A percentile compares a stretch with the other conserved stretches of the same genome.
Evolutionary conservation across 805 yeast species (phyloP).

Genomic region (Ogataea ganodermae): DNA sequence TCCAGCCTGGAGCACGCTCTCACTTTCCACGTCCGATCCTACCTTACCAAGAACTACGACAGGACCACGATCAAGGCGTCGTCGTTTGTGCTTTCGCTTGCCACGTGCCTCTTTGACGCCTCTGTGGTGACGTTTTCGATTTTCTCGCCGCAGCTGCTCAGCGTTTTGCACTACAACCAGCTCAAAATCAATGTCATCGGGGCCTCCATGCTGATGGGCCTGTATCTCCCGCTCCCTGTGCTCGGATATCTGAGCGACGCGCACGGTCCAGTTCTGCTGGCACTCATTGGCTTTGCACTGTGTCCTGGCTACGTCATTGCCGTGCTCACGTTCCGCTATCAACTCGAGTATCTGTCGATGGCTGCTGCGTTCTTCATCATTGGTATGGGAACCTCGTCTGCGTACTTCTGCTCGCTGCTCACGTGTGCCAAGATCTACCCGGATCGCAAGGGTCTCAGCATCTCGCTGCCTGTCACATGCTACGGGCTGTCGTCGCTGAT

Average conservation of each 20-base stretch:
- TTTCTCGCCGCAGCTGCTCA: constrained; percentile 69
- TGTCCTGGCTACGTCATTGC: constrained; percentile 71
- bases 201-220: constrained; percentile 72
- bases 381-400: constrained; percentile 72
- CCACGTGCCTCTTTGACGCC: constrained; percentile 76
- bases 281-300: constrained; percentile 58
- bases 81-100: constrained; percentile 59
- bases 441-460: constrained; percentile 71
- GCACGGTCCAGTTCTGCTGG: constrained; percentile 78
- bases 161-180: constrained; percentile 60
- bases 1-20: constrained; percentile 40
- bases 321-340: constrained; percentile 36
- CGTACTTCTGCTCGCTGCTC: constrained; percentile 68
- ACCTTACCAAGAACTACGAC: constrained; percentile 45
- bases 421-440: constrained; percentile 90
- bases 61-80: constrained; percentile 42
- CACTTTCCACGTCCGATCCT: constrained; percentile 46
- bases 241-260: constrained; percentile 81
- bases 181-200: constrained; percentile 70
- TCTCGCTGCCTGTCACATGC: constrained; percentile 84
- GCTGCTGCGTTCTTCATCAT: constrained; percentile 56
- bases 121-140: constrained; percentile 81
- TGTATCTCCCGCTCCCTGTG: constrained; percentile 81
- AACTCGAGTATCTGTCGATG: constrained; percentile 37
- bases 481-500: constrained; percentile 83